phyloP scores from a whole-genome alignment of 1,284 basidiomycete species.

The Tilletia indica region DNA sequence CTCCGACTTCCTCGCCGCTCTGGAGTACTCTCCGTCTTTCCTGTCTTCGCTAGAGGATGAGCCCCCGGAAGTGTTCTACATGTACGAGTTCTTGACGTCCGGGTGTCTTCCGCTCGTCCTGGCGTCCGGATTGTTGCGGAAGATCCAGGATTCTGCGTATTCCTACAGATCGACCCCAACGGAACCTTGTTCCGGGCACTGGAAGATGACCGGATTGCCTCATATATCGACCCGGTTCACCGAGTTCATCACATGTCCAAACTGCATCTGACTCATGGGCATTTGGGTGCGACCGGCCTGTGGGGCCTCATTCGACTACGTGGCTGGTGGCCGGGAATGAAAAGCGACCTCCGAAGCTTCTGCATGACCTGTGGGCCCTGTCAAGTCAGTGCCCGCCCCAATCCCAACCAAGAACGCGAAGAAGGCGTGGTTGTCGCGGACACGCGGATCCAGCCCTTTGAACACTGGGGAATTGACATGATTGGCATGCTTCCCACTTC shows the following conservation, averaged over 20 bases:
- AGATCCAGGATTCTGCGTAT: no score
- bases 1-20: constrained; percentile 2
- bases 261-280: constrained; percentile 4
- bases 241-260: constrained; percentile 12
- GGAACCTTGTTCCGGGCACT: constrained; percentile 1
- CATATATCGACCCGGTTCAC: constrained; percentile 13
- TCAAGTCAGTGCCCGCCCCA: constrained; percentile 12
- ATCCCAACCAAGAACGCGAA: constrained; percentile 18
- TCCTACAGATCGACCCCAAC: constrained; percentile 3
- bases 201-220: background rate
- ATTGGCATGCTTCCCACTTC: constrained; percentile 11
- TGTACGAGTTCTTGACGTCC: background rate
- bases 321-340: constrained; percentile 19
- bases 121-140: background rate
- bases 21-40: background rate
- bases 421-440: constrained; percentile 7
- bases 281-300: constrained; percentile 1
- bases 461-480: constrained; percentile 20
- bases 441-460: constrained; percentile 13
- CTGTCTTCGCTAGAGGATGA: background rate
- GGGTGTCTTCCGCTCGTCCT: background rate
- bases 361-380: constrained; percentile 10
- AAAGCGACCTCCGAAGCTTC: constrained; percentile 8
- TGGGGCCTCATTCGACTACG: background rate
- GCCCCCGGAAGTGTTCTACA: background rate